Percentiles rank a stretch among this genome's conserved stretches.
Evolutionary conservation across 1,284 basidiomycete genomes (phyloP).

Genomic region (Prillingera fragicola): DNA sequence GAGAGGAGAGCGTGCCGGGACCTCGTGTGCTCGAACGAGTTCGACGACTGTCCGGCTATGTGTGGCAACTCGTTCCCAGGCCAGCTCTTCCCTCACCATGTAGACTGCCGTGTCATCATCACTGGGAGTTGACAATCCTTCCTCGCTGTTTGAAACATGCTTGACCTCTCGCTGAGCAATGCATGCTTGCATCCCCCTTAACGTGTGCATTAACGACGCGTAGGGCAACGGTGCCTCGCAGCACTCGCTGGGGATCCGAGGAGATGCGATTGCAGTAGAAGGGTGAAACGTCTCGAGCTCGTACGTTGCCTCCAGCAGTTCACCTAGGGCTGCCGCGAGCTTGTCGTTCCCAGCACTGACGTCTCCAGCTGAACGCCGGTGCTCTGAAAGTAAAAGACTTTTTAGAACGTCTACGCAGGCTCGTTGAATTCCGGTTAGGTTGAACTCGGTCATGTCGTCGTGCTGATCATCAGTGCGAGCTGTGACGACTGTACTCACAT

Average conservation of each 20-base stretch:
- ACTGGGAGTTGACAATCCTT: neutral
- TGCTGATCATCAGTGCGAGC: constrained; percentile 2
- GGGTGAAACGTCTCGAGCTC: constrained; percentile 35
- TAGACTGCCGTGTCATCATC: constrained; percentile 23
- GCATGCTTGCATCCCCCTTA: constrained; percentile 5
- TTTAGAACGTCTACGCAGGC: constrained; percentile 27
- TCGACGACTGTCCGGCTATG: constrained; percentile 23
- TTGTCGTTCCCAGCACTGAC: constrained; percentile 13
- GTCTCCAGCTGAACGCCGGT: constrained; percentile 4
- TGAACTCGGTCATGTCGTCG: constrained; percentile 19
- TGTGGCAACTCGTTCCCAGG: constrained; percentile 31
- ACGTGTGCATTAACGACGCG: constrained; percentile 5
- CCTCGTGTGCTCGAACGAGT: constrained; percentile 19
- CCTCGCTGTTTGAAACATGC: neutral
- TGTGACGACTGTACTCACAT: neutral
- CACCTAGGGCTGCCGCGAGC: constrained; percentile 28
- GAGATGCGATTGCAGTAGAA: constrained; percentile 13
- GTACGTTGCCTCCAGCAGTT: constrained; percentile 37
- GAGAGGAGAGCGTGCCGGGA: no score
- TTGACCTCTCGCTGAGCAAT: neutral
- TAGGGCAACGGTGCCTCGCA: constrained; percentile 7
- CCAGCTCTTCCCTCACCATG: constrained; percentile 30
- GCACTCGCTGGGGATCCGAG: constrained; percentile 8
- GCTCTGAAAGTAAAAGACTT: constrained; percentile 22
- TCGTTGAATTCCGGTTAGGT: constrained; percentile 27